Conservation (phyloP, 1,139 yeast species). For the Arxiozyma bovina region DNA sequence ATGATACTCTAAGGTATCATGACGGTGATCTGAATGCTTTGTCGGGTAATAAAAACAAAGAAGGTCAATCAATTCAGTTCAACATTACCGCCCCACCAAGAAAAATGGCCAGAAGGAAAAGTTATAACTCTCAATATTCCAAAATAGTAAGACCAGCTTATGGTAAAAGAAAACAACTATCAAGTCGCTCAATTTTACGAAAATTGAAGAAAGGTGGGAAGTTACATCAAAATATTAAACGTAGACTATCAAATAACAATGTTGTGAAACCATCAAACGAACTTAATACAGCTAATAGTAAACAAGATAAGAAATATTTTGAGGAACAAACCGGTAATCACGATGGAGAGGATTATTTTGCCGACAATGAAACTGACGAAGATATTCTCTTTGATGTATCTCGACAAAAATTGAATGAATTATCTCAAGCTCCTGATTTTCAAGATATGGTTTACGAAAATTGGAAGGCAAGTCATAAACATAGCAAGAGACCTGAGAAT, state of each 20-base stretch:
- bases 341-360: constrained; percentile 29
- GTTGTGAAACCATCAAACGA: constrained; percentile 8
- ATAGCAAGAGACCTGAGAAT: constrained; percentile 15
- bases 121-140: background rate
- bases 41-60: background rate
- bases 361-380: constrained; percentile 26
- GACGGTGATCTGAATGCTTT: background rate
- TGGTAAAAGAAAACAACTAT: constrained; percentile 5
- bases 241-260: constrained; percentile 16
- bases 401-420: constrained; percentile 19
- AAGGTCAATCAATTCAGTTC: constrained; percentile 20
- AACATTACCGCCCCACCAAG: constrained; percentile 21
- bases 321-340: constrained; percentile 10
- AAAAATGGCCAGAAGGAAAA: background rate
- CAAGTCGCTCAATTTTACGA: constrained; percentile 11
- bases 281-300: constrained; percentile 9
- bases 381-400: constrained; percentile 38
- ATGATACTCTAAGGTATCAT: background rate
- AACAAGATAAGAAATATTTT: constrained; percentile 16
- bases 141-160: background rate
- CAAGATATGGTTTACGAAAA: constrained; percentile 34
- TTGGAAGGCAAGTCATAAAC: constrained; percentile 19
- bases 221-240: constrained; percentile 15
- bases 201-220: constrained; percentile 18
- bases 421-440: constrained; percentile 39